Evolutionary conservation across 352 stramenopile genomes (phyloP).

Genomic region (Phytophthora brassicae): DNA sequence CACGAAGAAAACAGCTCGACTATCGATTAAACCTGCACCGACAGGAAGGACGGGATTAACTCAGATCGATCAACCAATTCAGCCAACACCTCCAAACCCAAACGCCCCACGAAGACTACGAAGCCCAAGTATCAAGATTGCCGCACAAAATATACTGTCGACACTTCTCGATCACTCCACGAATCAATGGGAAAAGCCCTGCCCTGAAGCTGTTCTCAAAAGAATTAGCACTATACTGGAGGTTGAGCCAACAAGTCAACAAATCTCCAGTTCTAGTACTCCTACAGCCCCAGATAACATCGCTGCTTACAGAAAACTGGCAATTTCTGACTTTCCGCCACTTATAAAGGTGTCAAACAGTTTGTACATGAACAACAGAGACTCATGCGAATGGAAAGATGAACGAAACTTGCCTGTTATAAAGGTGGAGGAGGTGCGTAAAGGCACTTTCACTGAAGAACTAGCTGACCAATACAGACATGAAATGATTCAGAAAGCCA

Average conservation of each 20-base stretch:
- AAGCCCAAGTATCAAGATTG: constrained; percentile 37
- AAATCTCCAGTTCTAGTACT: not conserved
- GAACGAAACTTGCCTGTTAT: constrained; percentile 20
- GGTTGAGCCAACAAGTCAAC: constrained; percentile 2
- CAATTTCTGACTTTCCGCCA: constrained; percentile 36
- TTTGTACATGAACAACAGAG: constrained; percentile 38
- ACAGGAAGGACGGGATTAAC: not conserved
- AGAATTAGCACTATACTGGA: not conserved
- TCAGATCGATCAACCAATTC: not conserved
- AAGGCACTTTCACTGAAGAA: constrained; percentile 51
- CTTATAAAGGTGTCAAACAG: constrained; percentile 40
- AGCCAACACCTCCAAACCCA: constrained; percentile 9
- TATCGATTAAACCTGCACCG: not conserved
- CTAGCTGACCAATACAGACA: constrained; percentile 56
- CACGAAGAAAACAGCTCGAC: constrained; percentile 6
- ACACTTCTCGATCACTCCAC: not conserved
- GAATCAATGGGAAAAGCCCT: constrained; percentile 25
- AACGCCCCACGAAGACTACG: constrained; percentile 21
- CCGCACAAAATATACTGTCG: constrained; percentile 41
- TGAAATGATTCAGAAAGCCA: constrained; percentile 58
- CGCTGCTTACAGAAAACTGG: constrained; percentile 27
- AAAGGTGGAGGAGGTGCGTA: constrained; percentile 58
- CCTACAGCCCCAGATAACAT: not conserved
- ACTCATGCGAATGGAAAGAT: constrained; percentile 21
- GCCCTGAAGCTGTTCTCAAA: not conserved